Evolutionary conservation across 1,139 yeast species (phyloP).

Genomic region (Taphrina populina): DNA sequence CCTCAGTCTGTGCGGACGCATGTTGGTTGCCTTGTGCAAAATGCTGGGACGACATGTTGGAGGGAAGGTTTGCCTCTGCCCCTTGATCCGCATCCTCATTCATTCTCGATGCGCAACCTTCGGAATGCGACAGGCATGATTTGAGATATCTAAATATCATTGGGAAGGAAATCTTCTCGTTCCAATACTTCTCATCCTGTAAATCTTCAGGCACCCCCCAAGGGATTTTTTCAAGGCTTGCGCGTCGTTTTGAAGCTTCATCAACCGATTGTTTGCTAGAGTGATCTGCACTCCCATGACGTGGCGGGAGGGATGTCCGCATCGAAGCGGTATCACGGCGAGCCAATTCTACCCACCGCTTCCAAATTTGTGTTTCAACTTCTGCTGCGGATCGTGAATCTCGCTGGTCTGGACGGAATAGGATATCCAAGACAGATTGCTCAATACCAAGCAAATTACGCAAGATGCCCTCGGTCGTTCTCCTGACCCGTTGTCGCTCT

Average conservation of each 20-base stretch:
- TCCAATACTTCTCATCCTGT: conserved; percentile 10
- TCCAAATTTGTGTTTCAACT: conserved; percentile 1
- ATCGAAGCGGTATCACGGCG: conserved; percentile 8
- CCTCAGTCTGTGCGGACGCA: background rate
- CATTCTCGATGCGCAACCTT: no score
- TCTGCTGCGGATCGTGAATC: background rate
- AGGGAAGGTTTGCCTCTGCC: background rate
- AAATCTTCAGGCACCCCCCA: conserved; percentile 23
- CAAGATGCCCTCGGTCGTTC: conserved; percentile 8
- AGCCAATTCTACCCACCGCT: conserved; percentile 6
- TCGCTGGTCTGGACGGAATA: background rate
- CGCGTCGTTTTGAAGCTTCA: background rate
- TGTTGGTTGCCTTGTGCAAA: background rate
- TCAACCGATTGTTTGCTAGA: background rate
- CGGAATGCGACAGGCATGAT: background rate
- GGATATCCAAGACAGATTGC: background rate
- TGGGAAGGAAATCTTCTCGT: conserved; percentile 8
- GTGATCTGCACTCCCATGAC: background rate
- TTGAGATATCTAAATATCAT: conserved; percentile 15
- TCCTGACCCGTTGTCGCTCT: background rate
- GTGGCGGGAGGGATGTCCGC: background rate
- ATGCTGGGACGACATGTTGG: background rate
- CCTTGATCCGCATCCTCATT: background rate
- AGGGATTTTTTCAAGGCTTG: conserved; percentile 8
- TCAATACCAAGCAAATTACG: conserved; percentile 11